These are phyloP conservation scores for Stephanodiscus triporus DNA, from an alignment of 108 stramenopile species.

Conservation along the genomic window DNA sequence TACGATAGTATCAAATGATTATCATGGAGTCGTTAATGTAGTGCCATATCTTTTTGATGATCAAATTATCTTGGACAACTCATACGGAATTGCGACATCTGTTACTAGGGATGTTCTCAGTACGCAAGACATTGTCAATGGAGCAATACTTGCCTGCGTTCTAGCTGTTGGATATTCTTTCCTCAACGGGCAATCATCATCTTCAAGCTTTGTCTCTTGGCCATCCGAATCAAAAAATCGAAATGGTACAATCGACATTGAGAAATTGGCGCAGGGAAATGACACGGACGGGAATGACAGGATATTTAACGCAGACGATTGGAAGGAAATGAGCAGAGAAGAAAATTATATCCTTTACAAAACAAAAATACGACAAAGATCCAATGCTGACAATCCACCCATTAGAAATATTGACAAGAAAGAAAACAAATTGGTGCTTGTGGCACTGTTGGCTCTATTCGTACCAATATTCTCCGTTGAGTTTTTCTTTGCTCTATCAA, in stretches of 20 bases:
- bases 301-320: constrained; percentile 44
- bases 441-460: constrained; percentile 64
- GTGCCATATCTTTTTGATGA: neutral
- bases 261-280: neutral
- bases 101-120: constrained; percentile 31
- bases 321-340: constrained; percentile 75
- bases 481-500: constrained; percentile 72
- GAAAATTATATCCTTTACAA: constrained; percentile 80
- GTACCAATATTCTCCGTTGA: constrained; percentile 81
- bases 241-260: neutral
- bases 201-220: constrained; percentile 39
- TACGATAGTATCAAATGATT: neutral
- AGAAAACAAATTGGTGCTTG: constrained; percentile 54
- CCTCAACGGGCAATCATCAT: constrained; percentile 43
- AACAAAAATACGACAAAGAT: constrained; percentile 36
- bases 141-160: constrained; percentile 48
- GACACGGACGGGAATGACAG: neutral
- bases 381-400: constrained; percentile 4
- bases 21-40: neutral
- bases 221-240: neutral
- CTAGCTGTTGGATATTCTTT: constrained; percentile 53
- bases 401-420: constrained; percentile 19
- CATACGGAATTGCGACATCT: neutral
- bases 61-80: neutral
- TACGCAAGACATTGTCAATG: constrained; percentile 50